phyloP scores from a whole-genome alignment of 1,284 basidiomycete genomes.

The Sphagnurus paluster region DNA sequence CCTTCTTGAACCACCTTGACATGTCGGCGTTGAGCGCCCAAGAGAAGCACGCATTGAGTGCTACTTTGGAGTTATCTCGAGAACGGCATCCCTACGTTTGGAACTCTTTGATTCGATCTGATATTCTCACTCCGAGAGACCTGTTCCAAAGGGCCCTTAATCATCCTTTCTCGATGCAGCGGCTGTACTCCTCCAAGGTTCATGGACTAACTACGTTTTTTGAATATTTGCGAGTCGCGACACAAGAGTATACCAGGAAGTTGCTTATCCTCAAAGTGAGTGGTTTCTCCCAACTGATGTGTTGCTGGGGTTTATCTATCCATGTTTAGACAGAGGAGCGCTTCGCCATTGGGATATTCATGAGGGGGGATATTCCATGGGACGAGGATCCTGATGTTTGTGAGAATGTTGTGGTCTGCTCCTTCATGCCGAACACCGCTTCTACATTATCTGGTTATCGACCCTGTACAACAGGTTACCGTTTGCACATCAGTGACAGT shows the following conservation, averaged over 20 bases:
- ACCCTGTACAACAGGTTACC: slow-evolving; percentile 52
- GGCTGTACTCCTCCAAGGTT: slow-evolving; percentile 56
- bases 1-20: slow-evolving; percentile 51
- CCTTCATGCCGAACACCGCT: slow-evolving; percentile 57
- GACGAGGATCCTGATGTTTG: slow-evolving; percentile 60
- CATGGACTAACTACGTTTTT: slow-evolving; percentile 59
- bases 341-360: slow-evolving; percentile 62
- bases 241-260: slow-evolving; percentile 55
- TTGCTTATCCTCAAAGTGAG: slow-evolving; percentile 58
- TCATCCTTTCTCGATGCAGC: slow-evolving; percentile 54
- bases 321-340: slow-evolving; percentile 55
- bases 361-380: slow-evolving; percentile 59
- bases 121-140: slow-evolving; percentile 51
- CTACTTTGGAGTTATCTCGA: slow-evolving; percentile 36
- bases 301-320: not conserved
- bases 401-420: slow-evolving; percentile 60
- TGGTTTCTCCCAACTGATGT: not conserved
- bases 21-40: slow-evolving; percentile 50
- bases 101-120: slow-evolving; percentile 61
- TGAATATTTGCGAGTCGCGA: slow-evolving; percentile 54
- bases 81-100: slow-evolving; percentile 50
- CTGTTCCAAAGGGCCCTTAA: slow-evolving; percentile 49
- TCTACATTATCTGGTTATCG: slow-evolving; percentile 47
- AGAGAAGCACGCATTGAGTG: slow-evolving; percentile 53
- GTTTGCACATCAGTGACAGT: slow-evolving; percentile 52